phyloP scores from a whole-genome alignment of 805 yeast species.

The Candida cerambycidarum region DNA sequence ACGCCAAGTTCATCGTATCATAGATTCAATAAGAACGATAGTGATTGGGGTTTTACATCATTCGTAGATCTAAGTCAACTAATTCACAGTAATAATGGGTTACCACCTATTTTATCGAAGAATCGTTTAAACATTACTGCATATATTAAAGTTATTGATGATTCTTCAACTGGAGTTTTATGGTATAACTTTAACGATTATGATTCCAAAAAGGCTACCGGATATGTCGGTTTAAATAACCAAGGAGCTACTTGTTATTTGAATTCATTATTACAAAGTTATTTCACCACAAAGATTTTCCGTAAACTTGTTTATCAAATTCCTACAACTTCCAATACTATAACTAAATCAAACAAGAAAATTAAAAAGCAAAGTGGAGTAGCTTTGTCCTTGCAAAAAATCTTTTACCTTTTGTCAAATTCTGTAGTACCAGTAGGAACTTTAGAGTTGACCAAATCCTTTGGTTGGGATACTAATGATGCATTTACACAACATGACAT shows the following conservation, averaged over 20 bases:
- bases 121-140: constrained; percentile 71
- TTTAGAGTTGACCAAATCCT: constrained; percentile 79
- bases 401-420: constrained; percentile 76
- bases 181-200: constrained; percentile 88
- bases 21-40: constrained; percentile 69
- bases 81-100: constrained; percentile 14
- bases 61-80: constrained; percentile 60
- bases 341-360: constrained; percentile 27
- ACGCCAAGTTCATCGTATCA: constrained; percentile 68
- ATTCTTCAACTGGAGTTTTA: constrained; percentile 84
- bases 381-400: constrained; percentile 80
- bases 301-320: constrained; percentile 85
- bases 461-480: constrained; percentile 96
- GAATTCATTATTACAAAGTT: constrained; percentile 87
- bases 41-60: constrained; percentile 96
- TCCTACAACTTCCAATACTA: constrained; percentile 56
- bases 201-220: constrained; percentile 84
- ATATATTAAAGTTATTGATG: constrained; percentile 73
- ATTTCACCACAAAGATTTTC: constrained; percentile 80
- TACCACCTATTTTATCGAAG: constrained; percentile 44
- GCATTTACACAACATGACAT: constrained; percentile 98
- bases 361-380: constrained; percentile 47
- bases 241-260: constrained; percentile 99
- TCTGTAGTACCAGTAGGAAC: constrained; percentile 81
- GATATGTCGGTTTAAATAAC: constrained; percentile 88